Evolutionary conservation across 805 yeast species (phyloP).

Genomic region (Debaryomyces hansenii): DNA sequence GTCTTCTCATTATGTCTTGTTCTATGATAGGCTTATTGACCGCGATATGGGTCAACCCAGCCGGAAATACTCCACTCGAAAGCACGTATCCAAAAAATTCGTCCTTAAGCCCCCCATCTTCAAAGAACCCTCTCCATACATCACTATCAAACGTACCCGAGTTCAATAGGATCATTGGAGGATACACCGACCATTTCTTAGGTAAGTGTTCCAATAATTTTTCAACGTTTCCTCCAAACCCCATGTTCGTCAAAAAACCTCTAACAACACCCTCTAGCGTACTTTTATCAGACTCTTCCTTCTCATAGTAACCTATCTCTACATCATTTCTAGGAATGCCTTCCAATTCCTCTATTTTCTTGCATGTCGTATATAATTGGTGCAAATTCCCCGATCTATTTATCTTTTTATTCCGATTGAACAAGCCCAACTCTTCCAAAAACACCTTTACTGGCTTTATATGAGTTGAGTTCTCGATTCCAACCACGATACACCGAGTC

Average conservation of each 20-base stretch:
- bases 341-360: background rate
- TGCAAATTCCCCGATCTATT: slow-evolving; percentile 7
- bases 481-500: slow-evolving; percentile 4
- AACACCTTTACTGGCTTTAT: slow-evolving; percentile 19
- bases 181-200: slow-evolving; percentile 60
- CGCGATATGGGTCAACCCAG: slow-evolving; percentile 59
- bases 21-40: slow-evolving; percentile 65
- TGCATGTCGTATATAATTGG: slow-evolving; percentile 13
- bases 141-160: slow-evolving; percentile 44
- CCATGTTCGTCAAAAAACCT: background rate
- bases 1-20: slow-evolving; percentile 60
- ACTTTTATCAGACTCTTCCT: background rate
- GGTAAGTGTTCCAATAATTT: slow-evolving; percentile 31
- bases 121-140: slow-evolving; percentile 26
- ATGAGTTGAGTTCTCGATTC: slow-evolving; percentile 9
- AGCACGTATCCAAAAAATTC: slow-evolving; percentile 13
- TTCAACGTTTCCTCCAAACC: background rate
- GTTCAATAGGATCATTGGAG: slow-evolving; percentile 64
- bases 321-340: background rate
- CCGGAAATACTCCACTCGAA: slow-evolving; percentile 18
- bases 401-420: slow-evolving; percentile 19
- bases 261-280: background rate
- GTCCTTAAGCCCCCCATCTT: slow-evolving; percentile 4
- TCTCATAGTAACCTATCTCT: background rate
- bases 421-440: slow-evolving; percentile 12